Evolutionary conservation across 2,329 filamentous ascomycete genomes (phyloP), one percentile per base, ranked within the genome.

Genomic region (Juglanconis oblonga): DNA sequence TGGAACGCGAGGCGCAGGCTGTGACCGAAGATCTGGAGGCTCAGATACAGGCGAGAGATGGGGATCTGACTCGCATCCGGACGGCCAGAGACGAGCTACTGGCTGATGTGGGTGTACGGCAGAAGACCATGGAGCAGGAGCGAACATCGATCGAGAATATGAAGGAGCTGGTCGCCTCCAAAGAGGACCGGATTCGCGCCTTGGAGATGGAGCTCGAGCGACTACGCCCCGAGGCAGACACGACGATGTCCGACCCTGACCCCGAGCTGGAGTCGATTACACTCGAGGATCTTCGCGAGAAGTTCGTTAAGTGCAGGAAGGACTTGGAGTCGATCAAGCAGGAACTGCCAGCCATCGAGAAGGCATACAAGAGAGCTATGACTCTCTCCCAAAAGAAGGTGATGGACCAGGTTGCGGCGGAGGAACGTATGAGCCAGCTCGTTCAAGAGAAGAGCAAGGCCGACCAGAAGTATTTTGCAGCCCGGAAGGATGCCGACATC

Each of bases 381-480:
- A 87, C 87, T 29, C 75, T 97, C 60, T 92, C 92, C 7, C 88
- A 89, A 55, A 94, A 92, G 77, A 98, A 97, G 74, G 87, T 96
- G 38, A 83, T 89, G 68, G 92, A 97, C 64, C 86, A 90, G 55
- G 79, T 81, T 5, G 80, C 83, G 4, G 78, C 92, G 70, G 93
- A 98, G 75, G 92, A 97, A 59, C 90, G 89, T 64, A 80, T 94
- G 42, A 78, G 85, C 17, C 80, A 90, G 31, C 77, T 96, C 24
- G 86, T 85, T 45, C 91, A 92, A 0, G 92, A 99, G 75, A 99
- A 99, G 78, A 87, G 89, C 65, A 98, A 97, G 74, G 94, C 94
- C 1, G 95, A 99, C 70, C 94, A 98, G 71, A 98, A 98, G 75
- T 99, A 96, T 72, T 98, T 98, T 73, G 91, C 91, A 1, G 92